Evolutionary conservation across 176 grass and related monocot genomes (phyloP).

Genomic region (Juncus effusus): DNA sequence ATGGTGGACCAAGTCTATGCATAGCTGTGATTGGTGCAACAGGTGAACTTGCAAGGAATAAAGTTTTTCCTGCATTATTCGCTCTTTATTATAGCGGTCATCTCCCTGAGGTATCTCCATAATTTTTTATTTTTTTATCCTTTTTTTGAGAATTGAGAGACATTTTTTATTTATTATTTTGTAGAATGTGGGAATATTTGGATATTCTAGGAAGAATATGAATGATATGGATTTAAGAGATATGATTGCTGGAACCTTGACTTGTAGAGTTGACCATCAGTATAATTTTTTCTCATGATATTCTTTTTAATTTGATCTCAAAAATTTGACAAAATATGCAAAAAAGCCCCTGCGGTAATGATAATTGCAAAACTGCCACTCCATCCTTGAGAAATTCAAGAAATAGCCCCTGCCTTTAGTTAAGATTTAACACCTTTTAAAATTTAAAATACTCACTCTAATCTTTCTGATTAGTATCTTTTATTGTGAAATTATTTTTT

Average conservation of each 20-base stretch:
- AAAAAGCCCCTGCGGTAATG: too few relatives aligned
- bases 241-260: conserved; percentile 81
- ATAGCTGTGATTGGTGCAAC: conserved; percentile 92
- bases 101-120: conserved; percentile 62
- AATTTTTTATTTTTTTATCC: conserved; percentile 12
- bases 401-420: too few relatives aligned
- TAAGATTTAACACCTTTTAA: too few relatives aligned
- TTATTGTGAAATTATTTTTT: too few relatives aligned
- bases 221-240: conserved; percentile 66
- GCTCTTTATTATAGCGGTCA: conserved; percentile 80
- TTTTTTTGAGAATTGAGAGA: background rate
- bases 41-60: conserved; percentile 79
- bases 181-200: conserved; percentile 95
- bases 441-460: too few relatives aligned
- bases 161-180: conserved; percentile 24
- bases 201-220: conserved; percentile 81
- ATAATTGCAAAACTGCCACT: too few relatives aligned
- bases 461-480: too few relatives aligned
- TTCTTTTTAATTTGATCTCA: too few relatives aligned
- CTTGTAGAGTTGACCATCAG: conserved; percentile 92
- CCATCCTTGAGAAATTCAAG: background rate
- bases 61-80: conserved; percentile 89
- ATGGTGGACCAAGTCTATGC: conserved; percentile 40
- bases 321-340: too few relatives aligned
- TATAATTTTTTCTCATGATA: conserved; percentile 32